Conservation (phyloP, 1,284 basidiomycete genomes). For the Ustilago curta region DNA sequence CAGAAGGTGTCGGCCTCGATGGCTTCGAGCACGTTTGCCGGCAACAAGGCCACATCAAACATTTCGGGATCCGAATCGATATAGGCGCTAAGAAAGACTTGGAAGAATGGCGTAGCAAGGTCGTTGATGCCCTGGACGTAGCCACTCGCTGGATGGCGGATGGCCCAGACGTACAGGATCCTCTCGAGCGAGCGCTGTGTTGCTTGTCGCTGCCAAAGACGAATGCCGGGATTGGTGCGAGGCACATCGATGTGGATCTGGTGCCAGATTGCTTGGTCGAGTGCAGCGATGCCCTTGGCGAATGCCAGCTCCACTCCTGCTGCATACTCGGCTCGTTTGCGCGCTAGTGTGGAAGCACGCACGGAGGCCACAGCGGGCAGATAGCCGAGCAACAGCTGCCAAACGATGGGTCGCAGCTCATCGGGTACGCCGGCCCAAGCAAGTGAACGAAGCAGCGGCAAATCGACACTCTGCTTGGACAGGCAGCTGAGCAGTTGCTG, state of each 20-base stretch:
- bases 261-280: slow-evolving; percentile 67
- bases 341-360: slow-evolving; percentile 80
- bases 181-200: slow-evolving; percentile 67
- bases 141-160: slow-evolving; percentile 67
- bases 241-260: slow-evolving; percentile 69
- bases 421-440: slow-evolving; percentile 95
- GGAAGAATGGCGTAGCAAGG: slow-evolving; percentile 69
- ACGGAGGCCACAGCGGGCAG: slow-evolving; percentile 86
- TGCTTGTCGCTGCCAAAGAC: slow-evolving; percentile 65
- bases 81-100: slow-evolving; percentile 67
- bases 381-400: slow-evolving; percentile 90
- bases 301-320: slow-evolving; percentile 93
- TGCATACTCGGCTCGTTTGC: slow-evolving; percentile 92
- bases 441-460: slow-evolving; percentile 83
- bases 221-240: slow-evolving; percentile 67
- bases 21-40: slow-evolving; percentile 57
- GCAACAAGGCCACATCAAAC: slow-evolving; percentile 63
- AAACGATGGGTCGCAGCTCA: slow-evolving; percentile 89
- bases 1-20: slow-evolving; percentile 69
- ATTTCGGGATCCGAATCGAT: slow-evolving; percentile 62
- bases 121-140: slow-evolving; percentile 70
- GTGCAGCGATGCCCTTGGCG: slow-evolving; percentile 73
- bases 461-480: slow-evolving; percentile 54
- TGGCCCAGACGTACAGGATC: slow-evolving; percentile 69
- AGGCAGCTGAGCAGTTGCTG: slow-evolving; percentile 59